Evolutionary conservation across 148 eudicot genomes (phyloP).

Genomic region (Talinum fruticosum): DNA sequence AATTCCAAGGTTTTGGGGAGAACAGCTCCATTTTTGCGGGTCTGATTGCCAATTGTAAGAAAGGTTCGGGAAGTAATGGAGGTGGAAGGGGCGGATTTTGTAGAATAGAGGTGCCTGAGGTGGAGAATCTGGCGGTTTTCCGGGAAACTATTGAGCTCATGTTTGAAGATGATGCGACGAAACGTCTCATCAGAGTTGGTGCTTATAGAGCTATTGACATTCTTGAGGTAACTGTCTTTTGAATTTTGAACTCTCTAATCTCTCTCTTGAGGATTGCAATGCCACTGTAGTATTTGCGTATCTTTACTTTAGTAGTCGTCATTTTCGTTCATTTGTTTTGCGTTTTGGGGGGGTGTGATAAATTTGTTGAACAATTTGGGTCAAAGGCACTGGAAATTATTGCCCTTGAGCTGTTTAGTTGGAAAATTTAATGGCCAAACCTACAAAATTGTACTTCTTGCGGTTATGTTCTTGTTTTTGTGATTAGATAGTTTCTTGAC

Average conservation of each 20-base stretch:
- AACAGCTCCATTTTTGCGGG: conserved; percentile 57
- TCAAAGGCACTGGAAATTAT: neutral
- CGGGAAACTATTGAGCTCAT: conserved; percentile 82
- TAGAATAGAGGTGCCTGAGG: conserved; percentile 90
- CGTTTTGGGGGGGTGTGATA: neutral
- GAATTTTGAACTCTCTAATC: conserved; percentile 1
- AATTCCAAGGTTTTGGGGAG: conserved; percentile 58
- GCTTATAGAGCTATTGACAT: conserved; percentile 66
- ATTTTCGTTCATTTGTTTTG: neutral
- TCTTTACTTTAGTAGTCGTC: neutral
- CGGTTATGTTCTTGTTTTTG: neutral
- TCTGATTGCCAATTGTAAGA: conserved; percentile 42
- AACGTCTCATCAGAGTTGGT: conserved; percentile 56
- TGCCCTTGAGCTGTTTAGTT: neutral
- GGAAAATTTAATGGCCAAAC: neutral
- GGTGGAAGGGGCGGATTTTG: conserved; percentile 35
- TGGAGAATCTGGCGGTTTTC: conserved; percentile 72
- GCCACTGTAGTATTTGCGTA: neutral
- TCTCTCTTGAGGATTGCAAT: neutral
- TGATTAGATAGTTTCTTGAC: neutral
- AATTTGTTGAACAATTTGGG: neutral
- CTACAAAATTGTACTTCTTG: neutral
- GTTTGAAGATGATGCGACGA: conserved; percentile 68
- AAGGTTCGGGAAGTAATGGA: conserved; percentile 19
- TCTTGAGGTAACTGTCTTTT: conserved; percentile 56